Evolutionary conservation across 1,284 basidiomycete genomes (phyloP).

Genomic region (Cryptococcus neoformans): DNA sequence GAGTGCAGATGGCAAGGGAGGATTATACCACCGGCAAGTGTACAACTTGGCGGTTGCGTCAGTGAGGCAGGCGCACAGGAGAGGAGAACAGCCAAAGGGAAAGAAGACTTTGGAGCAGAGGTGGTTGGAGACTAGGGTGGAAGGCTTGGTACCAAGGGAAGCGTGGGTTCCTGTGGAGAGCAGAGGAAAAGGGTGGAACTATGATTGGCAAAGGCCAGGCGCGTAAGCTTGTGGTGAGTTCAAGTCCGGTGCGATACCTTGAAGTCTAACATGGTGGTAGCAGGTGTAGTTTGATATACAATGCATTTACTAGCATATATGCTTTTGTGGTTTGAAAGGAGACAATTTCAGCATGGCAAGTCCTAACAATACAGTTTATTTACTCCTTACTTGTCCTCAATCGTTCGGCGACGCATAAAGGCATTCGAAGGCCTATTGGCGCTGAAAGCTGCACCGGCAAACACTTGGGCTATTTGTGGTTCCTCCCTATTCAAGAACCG

Average conservation of each 20-base stretch:
- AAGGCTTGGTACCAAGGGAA: constrained; percentile 71
- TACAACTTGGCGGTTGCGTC: constrained; percentile 69
- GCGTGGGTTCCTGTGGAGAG: constrained; percentile 48
- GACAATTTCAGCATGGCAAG: too few species aligned
- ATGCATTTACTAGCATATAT: neutral
- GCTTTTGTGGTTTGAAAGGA: too few species aligned
- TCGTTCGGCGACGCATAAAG: too few species aligned
- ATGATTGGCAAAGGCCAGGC: constrained; percentile 41
- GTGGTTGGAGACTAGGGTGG: constrained; percentile 69
- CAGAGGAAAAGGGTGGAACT: constrained; percentile 45
- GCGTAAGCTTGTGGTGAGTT: constrained; percentile 9
- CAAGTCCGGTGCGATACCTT: too few species aligned
- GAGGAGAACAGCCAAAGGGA: constrained; percentile 50
- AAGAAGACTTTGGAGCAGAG: constrained; percentile 60
- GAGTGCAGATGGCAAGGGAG: constrained; percentile 10
- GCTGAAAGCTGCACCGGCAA: constrained; percentile 12
- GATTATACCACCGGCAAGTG: constrained; percentile 44
- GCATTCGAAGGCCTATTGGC: constrained; percentile 2
- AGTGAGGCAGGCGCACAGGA: constrained; percentile 51
- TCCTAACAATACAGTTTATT: too few species aligned
- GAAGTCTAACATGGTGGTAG: too few species aligned
- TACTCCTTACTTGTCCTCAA: too few species aligned
- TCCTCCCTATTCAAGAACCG: constrained; percentile 17
- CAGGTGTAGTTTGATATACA: neutral
- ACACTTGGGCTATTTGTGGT: constrained; percentile 11